These are phyloP conservation scores for Pelagomonas calceolata DNA, from an alignment of 108 stramenopile species.

Conservation along the genomic window DNA sequence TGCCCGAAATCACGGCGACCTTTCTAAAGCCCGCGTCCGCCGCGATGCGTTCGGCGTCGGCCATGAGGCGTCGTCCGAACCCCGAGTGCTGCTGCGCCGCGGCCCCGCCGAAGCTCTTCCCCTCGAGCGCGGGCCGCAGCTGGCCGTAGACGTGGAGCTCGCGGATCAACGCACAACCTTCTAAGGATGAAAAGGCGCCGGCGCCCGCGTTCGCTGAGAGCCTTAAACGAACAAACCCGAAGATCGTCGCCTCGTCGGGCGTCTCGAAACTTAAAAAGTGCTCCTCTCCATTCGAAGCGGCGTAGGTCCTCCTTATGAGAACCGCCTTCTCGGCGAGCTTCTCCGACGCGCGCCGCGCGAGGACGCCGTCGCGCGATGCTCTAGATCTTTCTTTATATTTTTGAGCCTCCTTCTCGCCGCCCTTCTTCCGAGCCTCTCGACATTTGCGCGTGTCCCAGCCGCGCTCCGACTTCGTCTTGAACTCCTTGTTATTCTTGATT, in stretches of 20 bases:
- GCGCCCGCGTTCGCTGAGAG: not conserved
- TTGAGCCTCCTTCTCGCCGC: not conserved
- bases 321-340: not conserved
- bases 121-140: slow-evolving; percentile 45
- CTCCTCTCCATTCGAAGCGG: slow-evolving; percentile 88
- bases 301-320: slow-evolving; percentile 74
- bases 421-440: not conserved
- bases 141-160: slow-evolving; percentile 93
- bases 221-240: slow-evolving; percentile 58
- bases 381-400: not conserved
- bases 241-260: slow-evolving; percentile 73
- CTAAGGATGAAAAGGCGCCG: not conserved
- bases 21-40: slow-evolving; percentile 34
- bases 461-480: not conserved
- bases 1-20: slow-evolving; percentile 82
- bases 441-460: too few relatives aligned
- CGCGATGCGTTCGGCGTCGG: slow-evolving; percentile 87
- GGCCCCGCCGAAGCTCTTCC: slow-evolving; percentile 69
- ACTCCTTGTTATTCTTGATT: not conserved
- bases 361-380: not conserved
- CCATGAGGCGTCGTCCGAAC: slow-evolving; percentile 83
- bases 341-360: not conserved
- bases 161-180: slow-evolving; percentile 2
- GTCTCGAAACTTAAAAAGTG: slow-evolving; percentile 87
- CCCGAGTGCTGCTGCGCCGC: slow-evolving; percentile 86